Base-by-base conservation (phyloP, 306 rosid species). In the Castanopsis chinensis region DNA sequence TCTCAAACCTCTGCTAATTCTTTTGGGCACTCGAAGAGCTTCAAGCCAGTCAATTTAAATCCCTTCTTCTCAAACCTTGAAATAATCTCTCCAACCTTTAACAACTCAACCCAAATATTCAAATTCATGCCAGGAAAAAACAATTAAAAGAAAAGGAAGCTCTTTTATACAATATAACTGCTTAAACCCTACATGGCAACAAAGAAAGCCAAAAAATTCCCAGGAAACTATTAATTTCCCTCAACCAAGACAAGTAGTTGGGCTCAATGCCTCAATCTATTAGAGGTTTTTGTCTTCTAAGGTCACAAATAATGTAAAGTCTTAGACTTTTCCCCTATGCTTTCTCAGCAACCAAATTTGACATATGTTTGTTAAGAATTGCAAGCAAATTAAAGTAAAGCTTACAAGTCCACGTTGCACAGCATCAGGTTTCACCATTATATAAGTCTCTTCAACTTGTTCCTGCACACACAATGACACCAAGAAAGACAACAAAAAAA, bases 351-450 rank as follows among this genome's bases (percentile, higher is more conserved):
- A 68, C 30, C 71, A 75, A 78, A 68, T 72, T 64, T 1, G 61
- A 69, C 51, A 73, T 0, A 51, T 4, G 15, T 2, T 58, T 56
- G 13, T 67, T 2, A 25, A 69, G 75, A 79, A 82, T 81, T 72
- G 58, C 37, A 6, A 74, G 53, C 13, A 59, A 69, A 75, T 12
- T 3, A 37, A 45, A 59, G 35, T 17, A 25, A 80, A 30, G 64
- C 94, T 83, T 80, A 91, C 99, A 60, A 96, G 92, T 57, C 98
- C 98, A 65, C 99, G 98, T n/a, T 93, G 99, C 73, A 96, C 96
- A 3, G 98, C 98, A 57, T 93, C 99, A 1, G 99, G 99, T 78
- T 96, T 96, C 71, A 96, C 94, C 99, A 96, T 96, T 81, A 96
- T 91, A 69, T 93, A 96, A 79, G 96, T 89, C 73, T 93, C 85